Base-by-base conservation (phyloP, 495 filamentous ascomycete species). In the Hypoxylon fragiforme region DNA sequence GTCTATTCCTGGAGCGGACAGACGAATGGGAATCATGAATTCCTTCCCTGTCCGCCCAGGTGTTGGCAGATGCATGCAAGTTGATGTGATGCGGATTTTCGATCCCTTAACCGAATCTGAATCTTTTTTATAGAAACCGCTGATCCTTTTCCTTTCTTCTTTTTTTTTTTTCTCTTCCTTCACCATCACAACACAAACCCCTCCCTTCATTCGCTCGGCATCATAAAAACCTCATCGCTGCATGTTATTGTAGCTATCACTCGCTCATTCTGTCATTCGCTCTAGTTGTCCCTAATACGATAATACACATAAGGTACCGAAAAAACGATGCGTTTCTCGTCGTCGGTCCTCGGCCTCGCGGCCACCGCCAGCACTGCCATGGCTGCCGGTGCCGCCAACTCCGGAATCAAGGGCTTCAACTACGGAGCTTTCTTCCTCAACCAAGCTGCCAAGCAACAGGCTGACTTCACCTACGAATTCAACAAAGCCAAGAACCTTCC, bases 381-480 rank as follows among this genome's bases (percentile, higher is more conserved):
- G 26, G 59, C 54, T 32, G 56, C 52, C 6, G 15, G 44, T 18
- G 41, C 65, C 24, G 66, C 76, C 50, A 78, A 80, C 44, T 56
- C 70, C 28, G 78, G 73, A 54, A 74, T 71, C 65, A 77, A 84
- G 52, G 89, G 89, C 46, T 91, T 92, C 80, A 91, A 91, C 77
- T 86, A 89, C 63, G 88, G 87, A 50, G 65, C 80, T 15, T 81
- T 77, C 59, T 67, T 76, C 70, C 53, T 72, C 9, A 83, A 90
- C 69, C 81, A 85, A 50, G 76, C 76, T 42, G 62, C 76, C 60
- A 87, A 85, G 62, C 50, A 67, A 15, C 77, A 85, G 65, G 62
- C 71, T 31, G 81, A 89, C 67, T 92, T 82, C 72, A 70, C 82
- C 60, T 67, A 73, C 16, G 76, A 85, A 45, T 94, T 91, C 78